Percentiles rank a stretch among this genome's conserved stretches.
phyloP scores from a whole-genome alignment of 2,329 filamentous ascomycete genomes.

The Fusarium sp. region DNA sequence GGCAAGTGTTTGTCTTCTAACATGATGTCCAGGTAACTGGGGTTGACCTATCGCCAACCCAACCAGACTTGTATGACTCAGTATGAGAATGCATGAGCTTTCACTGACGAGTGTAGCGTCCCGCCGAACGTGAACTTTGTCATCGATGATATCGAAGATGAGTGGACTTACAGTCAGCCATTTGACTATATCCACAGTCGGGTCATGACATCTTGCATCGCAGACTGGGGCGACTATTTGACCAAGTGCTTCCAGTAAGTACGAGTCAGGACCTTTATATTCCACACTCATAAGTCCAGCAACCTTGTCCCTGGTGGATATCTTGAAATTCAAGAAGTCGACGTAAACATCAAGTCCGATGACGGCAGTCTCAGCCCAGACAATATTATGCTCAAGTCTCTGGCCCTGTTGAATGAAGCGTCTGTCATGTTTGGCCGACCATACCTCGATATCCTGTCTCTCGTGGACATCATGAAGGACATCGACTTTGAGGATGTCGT shows the following conservation, averaged over 20 bases:
- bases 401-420: constrained; percentile 30
- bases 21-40: constrained; percentile 3
- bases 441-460: constrained; percentile 23
- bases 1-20: not conserved
- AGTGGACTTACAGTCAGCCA: constrained; percentile 6
- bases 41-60: constrained; percentile 25
- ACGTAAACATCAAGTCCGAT: constrained; percentile 19
- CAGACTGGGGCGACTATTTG: constrained; percentile 9
- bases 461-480: constrained; percentile 20
- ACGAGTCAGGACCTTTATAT: rapidly evolving
- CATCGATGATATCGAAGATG: constrained; percentile 31
- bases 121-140: constrained; percentile 20
- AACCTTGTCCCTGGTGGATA: constrained; percentile 33
- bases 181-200: constrained; percentile 35
- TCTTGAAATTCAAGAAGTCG: constrained; percentile 30
- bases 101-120: not conserved
- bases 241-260: constrained; percentile 8
- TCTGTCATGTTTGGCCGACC: constrained; percentile 34
- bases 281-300: not conserved
- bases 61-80: constrained; percentile 12
- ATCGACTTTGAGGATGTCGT: constrained; percentile 34
- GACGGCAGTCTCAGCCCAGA: constrained; percentile 32
- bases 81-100: rapidly evolving
- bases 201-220: constrained; percentile 23
- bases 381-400: constrained; percentile 32